A percentile compares a stretch with the other conserved stretches of the same genome.
phyloP scores from a whole-genome alignment of 345 rosid genomes.

The Rhizophora apiculata region DNA sequence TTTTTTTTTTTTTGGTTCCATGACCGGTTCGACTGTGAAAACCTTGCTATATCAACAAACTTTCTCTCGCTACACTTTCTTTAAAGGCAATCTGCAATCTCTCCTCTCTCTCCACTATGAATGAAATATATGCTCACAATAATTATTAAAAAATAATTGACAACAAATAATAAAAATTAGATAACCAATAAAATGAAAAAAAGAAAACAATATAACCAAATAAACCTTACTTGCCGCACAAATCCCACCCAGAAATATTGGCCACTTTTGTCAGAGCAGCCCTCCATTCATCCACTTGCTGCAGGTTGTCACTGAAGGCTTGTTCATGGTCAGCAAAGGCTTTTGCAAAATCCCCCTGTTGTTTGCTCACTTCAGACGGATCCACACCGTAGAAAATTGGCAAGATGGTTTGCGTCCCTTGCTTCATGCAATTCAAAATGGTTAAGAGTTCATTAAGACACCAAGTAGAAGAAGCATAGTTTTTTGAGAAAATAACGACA shows the following conservation, averaged over 20 bases:
- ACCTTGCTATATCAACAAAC: too few relatives aligned
- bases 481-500: slow-evolving; percentile 2
- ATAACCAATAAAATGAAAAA: too few relatives aligned
- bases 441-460: slow-evolving; percentile 10
- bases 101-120: too few relatives aligned
- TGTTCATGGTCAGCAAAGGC: slow-evolving; percentile 8
- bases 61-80: too few relatives aligned
- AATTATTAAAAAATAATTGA: too few relatives aligned
- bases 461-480: slow-evolving; percentile 11
- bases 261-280: slow-evolving; percentile 10
- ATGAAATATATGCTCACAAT: too few relatives aligned
- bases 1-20: too few relatives aligned
- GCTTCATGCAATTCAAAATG: neutral
- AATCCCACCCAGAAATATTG: neutral
- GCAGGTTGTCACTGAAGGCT: neutral
- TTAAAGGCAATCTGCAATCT: too few relatives aligned
- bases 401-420: neutral
- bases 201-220: neutral
- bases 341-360: neutral
- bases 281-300: slow-evolving; percentile 2
- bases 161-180: too few relatives aligned
- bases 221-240: neutral
- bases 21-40: too few relatives aligned
- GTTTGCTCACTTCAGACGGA: slow-evolving; percentile 11
- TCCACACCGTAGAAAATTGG: slow-evolving; percentile 13